Percentiles rank a stretch among this genome's conserved stretches.
Evolutionary conservation across 106 monocot species (phyloP).

Genomic region (Hemerocallis citrina): DNA sequence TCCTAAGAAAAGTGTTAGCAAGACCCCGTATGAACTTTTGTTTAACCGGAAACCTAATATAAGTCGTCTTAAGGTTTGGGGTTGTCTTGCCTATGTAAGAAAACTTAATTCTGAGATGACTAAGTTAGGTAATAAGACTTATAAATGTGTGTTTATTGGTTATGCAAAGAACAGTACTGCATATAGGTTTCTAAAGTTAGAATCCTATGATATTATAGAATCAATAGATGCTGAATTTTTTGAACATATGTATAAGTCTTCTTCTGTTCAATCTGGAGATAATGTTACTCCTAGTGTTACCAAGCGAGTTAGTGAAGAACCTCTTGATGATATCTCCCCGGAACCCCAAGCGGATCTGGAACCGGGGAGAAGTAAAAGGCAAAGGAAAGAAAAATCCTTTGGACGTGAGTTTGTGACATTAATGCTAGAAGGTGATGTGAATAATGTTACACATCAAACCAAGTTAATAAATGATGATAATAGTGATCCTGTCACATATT

Average conservation of each 20-base stretch:
- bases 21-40: conserved; percentile 1
- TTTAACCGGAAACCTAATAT: conserved; percentile 1
- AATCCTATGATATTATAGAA: conserved; percentile 2
- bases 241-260: not conserved
- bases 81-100: conserved; percentile 1
- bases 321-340: no score
- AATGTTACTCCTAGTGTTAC: not conserved
- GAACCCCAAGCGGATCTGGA: not conserved
- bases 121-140: conserved; percentile 1
- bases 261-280: not conserved
- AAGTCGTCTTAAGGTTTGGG: not conserved
- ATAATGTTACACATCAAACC: not conserved
- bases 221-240: conserved; percentile 1
- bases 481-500: not conserved
- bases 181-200: conserved; percentile 5
- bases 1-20: not conserved
- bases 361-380: not conserved
- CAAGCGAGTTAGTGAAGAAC: not conserved
- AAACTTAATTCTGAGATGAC: not conserved
- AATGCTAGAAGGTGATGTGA: not conserved
- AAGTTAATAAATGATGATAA: not conserved
- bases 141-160: conserved; percentile 9
- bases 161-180: conserved; percentile 7
- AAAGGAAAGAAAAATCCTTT: not conserved
- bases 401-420: not conserved